Percentiles rank a stretch among this genome's conserved stretches.
Conservation (phyloP, 2,329 filamentous ascomycete species). For the Penicillium sp. region DNA sequence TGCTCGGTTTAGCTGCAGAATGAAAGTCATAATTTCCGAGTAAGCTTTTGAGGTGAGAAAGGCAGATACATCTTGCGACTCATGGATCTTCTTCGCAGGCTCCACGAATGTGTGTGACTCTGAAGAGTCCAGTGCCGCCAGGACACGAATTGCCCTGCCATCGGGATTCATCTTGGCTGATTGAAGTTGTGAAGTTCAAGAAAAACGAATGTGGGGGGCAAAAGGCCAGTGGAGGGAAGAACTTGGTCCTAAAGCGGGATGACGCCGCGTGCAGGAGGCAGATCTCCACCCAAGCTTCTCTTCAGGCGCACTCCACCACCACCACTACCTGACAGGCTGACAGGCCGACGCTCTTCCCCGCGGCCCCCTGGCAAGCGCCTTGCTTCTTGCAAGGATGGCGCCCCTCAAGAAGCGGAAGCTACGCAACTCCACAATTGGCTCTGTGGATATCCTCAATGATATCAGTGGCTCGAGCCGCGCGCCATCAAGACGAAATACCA, state of each 20-base stretch:
- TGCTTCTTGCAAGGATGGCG: conserved; percentile 13
- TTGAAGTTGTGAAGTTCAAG: neutral
- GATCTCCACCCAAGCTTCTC: conserved; percentile 16
- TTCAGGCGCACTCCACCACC: conserved; percentile 9
- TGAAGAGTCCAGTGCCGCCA: conserved; percentile 55
- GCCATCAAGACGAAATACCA: neutral
- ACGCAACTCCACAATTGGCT: conserved; percentile 14
- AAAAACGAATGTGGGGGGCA: conserved; percentile 2
- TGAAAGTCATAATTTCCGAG: conserved; percentile 81
- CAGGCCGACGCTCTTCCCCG: no score
- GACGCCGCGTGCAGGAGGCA: conserved; percentile 8
- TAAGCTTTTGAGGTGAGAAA: conserved; percentile 86
- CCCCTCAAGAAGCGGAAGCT: conserved; percentile 13
- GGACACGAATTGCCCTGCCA: conserved; percentile 42
- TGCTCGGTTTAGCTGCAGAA: conserved; percentile 87
- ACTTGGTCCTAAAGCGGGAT: conserved; percentile 22
- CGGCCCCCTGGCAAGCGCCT: conserved; percentile 4
- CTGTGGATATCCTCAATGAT: conserved; percentile 16
- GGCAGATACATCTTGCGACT: conserved; percentile 77
- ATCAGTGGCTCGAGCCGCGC: conserved; percentile 13
- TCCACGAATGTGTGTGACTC: conserved; percentile 64
- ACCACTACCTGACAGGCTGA: conserved; percentile 4
- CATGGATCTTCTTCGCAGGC: conserved; percentile 83
- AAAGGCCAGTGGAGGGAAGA: conserved; percentile 5
- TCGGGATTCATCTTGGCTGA: conserved; percentile 33